Percentiles rank a stretch among this genome's conserved stretches.
phyloP scores from a whole-genome alignment of 2,329 filamentous ascomycete genomes.

The Tolypocladium endophyticum region DNA sequence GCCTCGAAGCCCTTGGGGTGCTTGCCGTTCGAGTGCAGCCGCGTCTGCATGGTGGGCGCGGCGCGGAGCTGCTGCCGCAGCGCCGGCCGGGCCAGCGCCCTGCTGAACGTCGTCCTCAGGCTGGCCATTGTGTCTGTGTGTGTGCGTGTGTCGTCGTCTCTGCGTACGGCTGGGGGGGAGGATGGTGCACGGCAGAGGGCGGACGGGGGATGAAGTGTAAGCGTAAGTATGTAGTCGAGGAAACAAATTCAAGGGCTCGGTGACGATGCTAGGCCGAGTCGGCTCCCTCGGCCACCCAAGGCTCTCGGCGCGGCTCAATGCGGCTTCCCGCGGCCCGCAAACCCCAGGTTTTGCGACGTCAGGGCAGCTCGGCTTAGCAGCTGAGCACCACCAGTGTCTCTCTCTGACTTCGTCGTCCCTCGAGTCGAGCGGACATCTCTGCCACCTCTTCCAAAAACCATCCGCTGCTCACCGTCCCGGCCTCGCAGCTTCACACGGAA shows the following conservation, averaged over 20 bases:
- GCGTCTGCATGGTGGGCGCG: constrained; percentile 16
- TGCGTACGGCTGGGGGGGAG: not conserved
- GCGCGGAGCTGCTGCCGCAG: constrained; percentile 20
- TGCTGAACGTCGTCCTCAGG: constrained; percentile 22
- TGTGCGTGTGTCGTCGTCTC: not conserved
- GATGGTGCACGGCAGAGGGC: not conserved
- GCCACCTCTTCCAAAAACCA: not conserved
- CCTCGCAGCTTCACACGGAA: not conserved
- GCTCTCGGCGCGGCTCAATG: constrained; percentile 21
- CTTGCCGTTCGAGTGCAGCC: constrained; percentile 40
- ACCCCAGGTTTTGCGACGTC: constrained; percentile 6
- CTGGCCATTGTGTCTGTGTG: constrained; percentile 26
- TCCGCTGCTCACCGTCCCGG: not conserved
- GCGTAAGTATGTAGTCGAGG: not conserved
- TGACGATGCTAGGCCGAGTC: not conserved
- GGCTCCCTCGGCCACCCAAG: constrained; percentile 2
- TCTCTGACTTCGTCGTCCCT: not conserved
- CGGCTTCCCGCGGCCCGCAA: constrained; percentile 32
- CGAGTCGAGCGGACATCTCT: not conserved
- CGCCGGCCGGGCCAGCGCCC: constrained; percentile 24
- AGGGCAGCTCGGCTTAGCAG: constrained; percentile 2
- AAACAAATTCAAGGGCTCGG: not conserved
- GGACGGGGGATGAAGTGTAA: not conserved
- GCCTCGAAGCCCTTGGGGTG: constrained; percentile 54
- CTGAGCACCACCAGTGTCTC: not conserved